Conservation (phyloP, 768 basidiomycete genomes). For the Tricholoma saponaceum region DNA sequence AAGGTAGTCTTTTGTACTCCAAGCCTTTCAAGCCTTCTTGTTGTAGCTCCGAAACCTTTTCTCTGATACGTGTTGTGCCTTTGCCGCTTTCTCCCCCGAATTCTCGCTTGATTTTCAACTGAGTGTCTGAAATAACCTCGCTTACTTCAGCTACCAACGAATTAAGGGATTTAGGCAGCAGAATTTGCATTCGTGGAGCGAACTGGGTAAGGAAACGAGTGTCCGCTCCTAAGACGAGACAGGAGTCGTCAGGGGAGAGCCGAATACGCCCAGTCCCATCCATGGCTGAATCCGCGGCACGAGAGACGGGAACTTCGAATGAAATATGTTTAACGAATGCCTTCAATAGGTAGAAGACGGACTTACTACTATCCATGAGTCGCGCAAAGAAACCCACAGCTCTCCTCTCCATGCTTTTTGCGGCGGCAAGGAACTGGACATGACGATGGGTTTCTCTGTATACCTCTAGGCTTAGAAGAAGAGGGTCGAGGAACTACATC, state of each 20-base stretch:
- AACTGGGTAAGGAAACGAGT: constrained; percentile 79
- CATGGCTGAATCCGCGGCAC: constrained; percentile 84
- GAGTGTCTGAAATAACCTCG: constrained; percentile 85
- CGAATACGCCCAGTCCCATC: constrained; percentile 69
- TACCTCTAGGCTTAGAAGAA: constrained; percentile 81
- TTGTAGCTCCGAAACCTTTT: constrained; percentile 59
- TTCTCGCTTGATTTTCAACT: constrained; percentile 80
- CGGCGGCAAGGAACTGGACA: constrained; percentile 86
- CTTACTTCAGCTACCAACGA: constrained; percentile 79
- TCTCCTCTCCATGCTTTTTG: constrained; percentile 78
- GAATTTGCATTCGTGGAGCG: constrained; percentile 74
- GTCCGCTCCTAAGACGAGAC: constrained; percentile 74
- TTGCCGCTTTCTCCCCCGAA: constrained; percentile 82
- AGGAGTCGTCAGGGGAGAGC: constrained; percentile 73
- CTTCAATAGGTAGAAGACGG: neutral
- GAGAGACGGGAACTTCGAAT: constrained; percentile 79
- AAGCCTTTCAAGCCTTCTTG: constrained; percentile 57
- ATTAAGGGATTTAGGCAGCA: constrained; percentile 77
- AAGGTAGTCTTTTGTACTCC: constrained; percentile 79
- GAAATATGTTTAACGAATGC: constrained; percentile 2
- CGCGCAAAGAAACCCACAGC: constrained; percentile 78
- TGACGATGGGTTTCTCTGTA: constrained; percentile 77
- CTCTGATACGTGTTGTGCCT: constrained; percentile 61
- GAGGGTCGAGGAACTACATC: constrained; percentile 84
- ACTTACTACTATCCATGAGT: constrained; percentile 84